phyloP scores from a whole-genome alignment of 176 grass and related monocot genomes.

The Phyllostachys edulis region DNA sequence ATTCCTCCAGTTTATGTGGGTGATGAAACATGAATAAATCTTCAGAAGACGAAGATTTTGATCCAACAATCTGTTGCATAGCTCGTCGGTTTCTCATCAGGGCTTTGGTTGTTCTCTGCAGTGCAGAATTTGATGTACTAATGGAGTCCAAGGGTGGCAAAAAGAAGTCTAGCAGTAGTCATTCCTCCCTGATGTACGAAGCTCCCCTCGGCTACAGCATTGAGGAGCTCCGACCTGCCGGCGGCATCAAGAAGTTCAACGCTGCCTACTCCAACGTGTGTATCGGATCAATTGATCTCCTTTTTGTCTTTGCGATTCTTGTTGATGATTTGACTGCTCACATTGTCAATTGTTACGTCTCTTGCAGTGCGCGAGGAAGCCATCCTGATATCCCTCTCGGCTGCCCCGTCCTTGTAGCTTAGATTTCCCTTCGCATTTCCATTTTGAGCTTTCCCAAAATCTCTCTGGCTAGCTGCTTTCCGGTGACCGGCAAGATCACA shows the following conservation, averaged over 20 bases:
- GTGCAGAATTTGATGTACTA: slow-evolving; percentile 49
- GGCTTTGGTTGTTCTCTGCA: background rate
- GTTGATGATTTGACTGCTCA: slow-evolving; percentile 35
- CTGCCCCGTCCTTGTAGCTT: slow-evolving; percentile 5
- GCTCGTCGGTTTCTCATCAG: background rate
- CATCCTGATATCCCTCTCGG: slow-evolving; percentile 49
- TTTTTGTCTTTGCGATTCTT: background rate
- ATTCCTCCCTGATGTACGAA: slow-evolving; percentile 70
- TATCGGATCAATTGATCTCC: background rate
- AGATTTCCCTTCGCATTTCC: background rate
- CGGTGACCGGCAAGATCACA: slow-evolving; percentile 23
- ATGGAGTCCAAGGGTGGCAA: slow-evolving; percentile 78
- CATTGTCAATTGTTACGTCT: background rate
- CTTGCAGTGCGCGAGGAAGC: slow-evolving; percentile 65
- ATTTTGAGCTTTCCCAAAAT: slow-evolving; percentile 4
- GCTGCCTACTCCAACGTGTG: slow-evolving; percentile 81
- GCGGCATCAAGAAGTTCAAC: slow-evolving; percentile 74
- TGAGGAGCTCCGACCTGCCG: slow-evolving; percentile 61
- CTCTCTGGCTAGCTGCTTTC: slow-evolving; percentile 52
- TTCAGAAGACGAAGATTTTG: background rate
- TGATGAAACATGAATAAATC: background rate
- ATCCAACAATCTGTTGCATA: background rate
- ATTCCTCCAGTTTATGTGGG: background rate
- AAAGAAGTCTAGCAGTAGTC: slow-evolving; percentile 70
- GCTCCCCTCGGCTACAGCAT: slow-evolving; percentile 79